A percentile compares a stretch with the other conserved stretches of the same genome.
Conservation (phyloP, 495 filamentous ascomycete genomes). For the Podospora sp. region DNA sequence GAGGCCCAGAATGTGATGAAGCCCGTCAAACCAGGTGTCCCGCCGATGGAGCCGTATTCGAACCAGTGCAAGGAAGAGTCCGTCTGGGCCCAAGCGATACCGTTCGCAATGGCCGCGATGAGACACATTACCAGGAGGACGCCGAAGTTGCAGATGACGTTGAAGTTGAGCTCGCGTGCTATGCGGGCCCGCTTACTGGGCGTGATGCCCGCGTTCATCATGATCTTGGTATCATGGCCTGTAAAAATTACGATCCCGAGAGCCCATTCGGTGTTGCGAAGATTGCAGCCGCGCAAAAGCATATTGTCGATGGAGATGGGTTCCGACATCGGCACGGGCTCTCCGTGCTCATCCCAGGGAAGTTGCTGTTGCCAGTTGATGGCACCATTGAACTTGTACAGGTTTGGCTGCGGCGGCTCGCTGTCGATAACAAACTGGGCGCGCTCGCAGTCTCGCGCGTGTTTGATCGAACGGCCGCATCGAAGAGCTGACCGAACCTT, state of each 20-base stretch:
- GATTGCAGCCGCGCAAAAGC: constrained; percentile 86
- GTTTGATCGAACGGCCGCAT: constrained; percentile 79
- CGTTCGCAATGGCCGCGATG: constrained; percentile 80
- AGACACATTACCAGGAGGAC: constrained; percentile 91
- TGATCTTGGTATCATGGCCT: constrained; percentile 97
- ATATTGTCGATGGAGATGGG: constrained; percentile 93
- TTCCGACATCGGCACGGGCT: constrained; percentile 79
- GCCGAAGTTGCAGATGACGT: constrained; percentile 95
- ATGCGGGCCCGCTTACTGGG: constrained; percentile 92
- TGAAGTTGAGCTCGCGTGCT: constrained; percentile 91
- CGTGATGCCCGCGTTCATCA: constrained; percentile 98
- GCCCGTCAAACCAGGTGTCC: constrained; percentile 74
- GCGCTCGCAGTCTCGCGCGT: constrained; percentile 88
- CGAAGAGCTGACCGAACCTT: constrained; percentile 93
- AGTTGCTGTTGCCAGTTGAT: constrained; percentile 83
- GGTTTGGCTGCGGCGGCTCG: constrained; percentile 87
- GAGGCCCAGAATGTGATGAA: constrained; percentile 96
- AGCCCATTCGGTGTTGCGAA: constrained; percentile 96
- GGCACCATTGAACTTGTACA: constrained; percentile 90
- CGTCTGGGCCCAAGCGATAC: constrained; percentile 73
- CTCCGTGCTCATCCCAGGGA: constrained; percentile 56
- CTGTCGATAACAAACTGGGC: constrained; percentile 87
- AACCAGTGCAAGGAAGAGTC: constrained; percentile 79
- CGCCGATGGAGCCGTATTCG: constrained; percentile 84
- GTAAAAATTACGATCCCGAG: constrained; percentile 97